These are phyloP conservation scores for Microcera coccophila DNA, from an alignment of 2,329 filamentous ascomycete species.

Conservation along the genomic window DNA sequence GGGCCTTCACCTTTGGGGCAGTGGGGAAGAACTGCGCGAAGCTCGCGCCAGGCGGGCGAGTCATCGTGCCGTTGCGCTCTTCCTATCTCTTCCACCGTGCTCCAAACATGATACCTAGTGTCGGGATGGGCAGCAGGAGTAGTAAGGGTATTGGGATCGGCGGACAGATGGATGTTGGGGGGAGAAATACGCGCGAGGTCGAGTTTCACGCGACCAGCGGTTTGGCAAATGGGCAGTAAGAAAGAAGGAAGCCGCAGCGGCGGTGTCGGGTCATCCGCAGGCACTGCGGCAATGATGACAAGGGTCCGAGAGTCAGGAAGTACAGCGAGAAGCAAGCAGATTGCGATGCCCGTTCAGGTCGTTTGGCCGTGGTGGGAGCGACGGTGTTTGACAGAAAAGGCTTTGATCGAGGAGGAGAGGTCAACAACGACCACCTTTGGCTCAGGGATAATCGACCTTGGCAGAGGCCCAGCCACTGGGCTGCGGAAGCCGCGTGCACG, in stretches of 20 bases:
- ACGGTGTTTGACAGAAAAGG: conserved; percentile 19
- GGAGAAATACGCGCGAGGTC: conserved; percentile 21
- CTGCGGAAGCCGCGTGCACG: conserved; percentile 1
- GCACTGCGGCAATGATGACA: conserved; percentile 18
- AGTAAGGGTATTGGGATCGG: conserved; percentile 7
- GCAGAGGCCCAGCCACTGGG: conserved; percentile 19
- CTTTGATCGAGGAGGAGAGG: conserved; percentile 21
- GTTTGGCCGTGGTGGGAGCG: conserved; percentile 16
- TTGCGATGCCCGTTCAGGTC: conserved; percentile 16
- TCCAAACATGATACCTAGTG: conserved; percentile 55
- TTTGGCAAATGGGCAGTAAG: conserved; percentile 19
- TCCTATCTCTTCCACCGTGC: conserved; percentile 50
- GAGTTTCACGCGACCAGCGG: conserved; percentile 41
- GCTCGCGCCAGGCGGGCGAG: conserved; percentile 71
- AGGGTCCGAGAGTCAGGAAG: conserved; percentile 12
- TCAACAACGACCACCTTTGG: conserved; percentile 17
- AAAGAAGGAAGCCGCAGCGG: conserved; percentile 9
- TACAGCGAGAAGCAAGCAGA: conserved; percentile 12
- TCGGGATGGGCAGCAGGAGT: conserved; percentile 15
- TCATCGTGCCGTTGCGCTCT: conserved; percentile 60
- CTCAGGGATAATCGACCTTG: conserved; percentile 3
- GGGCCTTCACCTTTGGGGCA: conserved; percentile 61
- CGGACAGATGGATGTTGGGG: conserved; percentile 8
- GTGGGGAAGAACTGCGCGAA: conserved; percentile 85
- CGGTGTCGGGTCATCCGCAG: conserved; percentile 24